Evolutionary conservation across 441 rosid genomes (phyloP), one percentile per base, ranked within the genome.

Genomic region (Isatis lusitanica): DNA sequence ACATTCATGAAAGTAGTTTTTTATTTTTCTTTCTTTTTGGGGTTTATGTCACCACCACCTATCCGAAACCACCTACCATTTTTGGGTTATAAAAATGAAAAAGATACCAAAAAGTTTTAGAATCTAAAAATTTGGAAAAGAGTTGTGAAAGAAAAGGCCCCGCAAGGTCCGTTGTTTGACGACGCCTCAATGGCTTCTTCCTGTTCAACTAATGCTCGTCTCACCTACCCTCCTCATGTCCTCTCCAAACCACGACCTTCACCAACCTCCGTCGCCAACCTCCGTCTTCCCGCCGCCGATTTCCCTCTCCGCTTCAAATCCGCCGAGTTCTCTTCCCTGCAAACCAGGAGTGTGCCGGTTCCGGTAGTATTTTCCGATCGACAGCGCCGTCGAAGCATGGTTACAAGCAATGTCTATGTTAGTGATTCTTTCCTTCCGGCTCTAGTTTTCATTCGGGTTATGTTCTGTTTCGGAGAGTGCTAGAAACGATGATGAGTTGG

Each of bases 131-230:
- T 35, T 26, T 39, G 40, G 47, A 47, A 58, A 15, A 36, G 3
- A 2, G 39, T 36, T 21, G 39, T 30, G 38, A 35, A 35, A 35
- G 7, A 36, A 9, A 51, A 51, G 55, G 31, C 9, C 10, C 21
- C n/a, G 21, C 4, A 18, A 16, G 61, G 24, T 21, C 39, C 15
- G 36, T 59, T 59, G 66, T 74, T 74, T 61, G 67, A 17, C 48
- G 57, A 7, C 66, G 58, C 64, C 61, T 58, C 64, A 65, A 77
- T 77, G 80, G 74, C 80, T 9, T 69, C 80, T 24, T 28, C 77
- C 51, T 64, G 58, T 66, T 55, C 74, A 17, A 36, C 79, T 42
- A 59, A 17, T 40, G 10, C 64, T 51, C 74, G 73, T 66, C 74
- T 77, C 65, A 77, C 80, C 80, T 35, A 77, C 80, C 43, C 76